Evolutionary conservation across 2,329 filamentous ascomycete species (phyloP), one percentile per base, ranked within the genome.

Genomic region (Graphilbum fragrans): DNA sequence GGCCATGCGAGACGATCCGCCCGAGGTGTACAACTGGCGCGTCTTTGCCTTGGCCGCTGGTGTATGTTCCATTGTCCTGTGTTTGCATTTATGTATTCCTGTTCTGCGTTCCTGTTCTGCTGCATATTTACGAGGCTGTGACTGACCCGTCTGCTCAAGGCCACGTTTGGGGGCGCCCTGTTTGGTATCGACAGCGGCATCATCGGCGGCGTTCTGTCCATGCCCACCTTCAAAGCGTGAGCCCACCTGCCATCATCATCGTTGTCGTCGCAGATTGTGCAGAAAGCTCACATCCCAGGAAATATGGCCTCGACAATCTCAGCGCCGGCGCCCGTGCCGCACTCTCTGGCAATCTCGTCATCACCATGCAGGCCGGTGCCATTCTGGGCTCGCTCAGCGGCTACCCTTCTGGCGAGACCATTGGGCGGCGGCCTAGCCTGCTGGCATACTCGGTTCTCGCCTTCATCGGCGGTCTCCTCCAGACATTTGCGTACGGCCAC

Each of bases 11-110:
- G 60, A 62, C 35, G 79, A 83, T 50, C 79, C 79, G 14, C 67
- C 70, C 10, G 73, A 82, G 55, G 74, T 82, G 41, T 82, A 82
- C 59, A 77, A 77, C 50, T 82, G 77, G 76, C 69, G 77, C 41
- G 74, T 80, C 3, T 79, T 77, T 46, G 62, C 70, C 37, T 59
- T 82, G 44, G 76, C 77, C 17, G 72, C 68, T 44, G 79, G 75
- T 33, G 46, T 48, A 43, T 18, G 46, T 46, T 20, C 17, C 17
- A n/a, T n/a, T n/a, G n/a, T n/a, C n/a, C 17, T n/a, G n/a, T n/a
- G n/a, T n/a, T n/a, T n/a, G n/a, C 32, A 34, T 2, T 17, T 4
- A 34, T 34, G n/a, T n/a, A n/a, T n/a, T n/a, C n/a, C n/a, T n/a
- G n/a, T n/a, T n/a, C n/a, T n/a, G 25, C 25, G 14, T 8, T 29